Evolutionary conservation across 352 stramenopile genomes (phyloP), one percentile per base, ranked within the genome.

Genomic region (Blastocystis sp.): DNA sequence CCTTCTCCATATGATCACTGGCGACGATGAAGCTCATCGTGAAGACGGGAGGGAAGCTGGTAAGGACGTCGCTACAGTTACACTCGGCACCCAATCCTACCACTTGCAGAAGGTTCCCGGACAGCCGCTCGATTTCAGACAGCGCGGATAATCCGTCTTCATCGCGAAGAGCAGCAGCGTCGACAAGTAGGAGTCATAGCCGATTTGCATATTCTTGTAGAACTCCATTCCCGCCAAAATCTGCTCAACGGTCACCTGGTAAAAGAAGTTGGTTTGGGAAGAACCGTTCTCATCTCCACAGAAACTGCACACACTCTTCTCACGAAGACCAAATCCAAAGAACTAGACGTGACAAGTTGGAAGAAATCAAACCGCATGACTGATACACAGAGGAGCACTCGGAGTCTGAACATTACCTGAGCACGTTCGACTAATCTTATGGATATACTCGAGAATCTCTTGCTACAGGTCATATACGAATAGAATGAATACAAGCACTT

Each of bases 91-190:
- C 18, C 34, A 75, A 21, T 2, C 29, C 0, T 53, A 75, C 63
- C 63, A 75, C 18, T 75, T 75, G 53, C 69, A 81, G 46, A 81
- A 81, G 21, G 46, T 63, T 7, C 69, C 69, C 11, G 69, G 69
- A 61, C 69, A 81, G 32, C 48, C 69, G 16, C 14, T 32, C 18
- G 69, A 81, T 1, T 63, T n/a, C 3, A 81, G 69, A 42, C 69
- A 81, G 53, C 69, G 69, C 21, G 69, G 69, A 42, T 81, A 81
- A 51, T 81, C 69, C 14, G 69, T 81, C 36, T 81, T 81, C 69
- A 81, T 81, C 1, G 69, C 29, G 32, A 65, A 64, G 1, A 81
- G 53, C 6, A 81, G 49, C 36, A 81, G 69, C 14, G 69, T 64
- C 0, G 69, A 38, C 18, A 81, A 29, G 40, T 81, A 81, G 53